phyloP scores from a whole-genome alignment of 1,284 basidiomycete species.

The Thecaphora thlaspeos region DNA sequence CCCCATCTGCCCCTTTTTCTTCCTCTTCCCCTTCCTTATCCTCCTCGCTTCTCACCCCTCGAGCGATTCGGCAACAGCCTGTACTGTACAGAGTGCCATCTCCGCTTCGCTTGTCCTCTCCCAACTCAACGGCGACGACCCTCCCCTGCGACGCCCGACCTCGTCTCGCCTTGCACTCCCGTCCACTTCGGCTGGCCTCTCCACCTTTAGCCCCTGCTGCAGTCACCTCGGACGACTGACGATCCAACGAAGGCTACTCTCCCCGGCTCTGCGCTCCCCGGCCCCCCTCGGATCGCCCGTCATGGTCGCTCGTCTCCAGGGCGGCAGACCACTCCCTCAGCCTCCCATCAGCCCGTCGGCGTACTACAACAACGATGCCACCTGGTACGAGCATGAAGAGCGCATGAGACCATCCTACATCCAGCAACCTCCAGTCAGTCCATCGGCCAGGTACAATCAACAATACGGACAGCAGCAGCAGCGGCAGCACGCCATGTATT shows the following conservation, averaged over 20 bases:
- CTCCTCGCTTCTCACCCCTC: not conserved
- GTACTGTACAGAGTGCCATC: not conserved
- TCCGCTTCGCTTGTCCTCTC: not conserved
- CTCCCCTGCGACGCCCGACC: too few species aligned
- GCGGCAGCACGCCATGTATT: conserved; percentile 5
- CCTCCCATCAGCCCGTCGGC: conserved; percentile 6
- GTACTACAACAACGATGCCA: conserved; percentile 21
- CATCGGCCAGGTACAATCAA: conserved; percentile 17
- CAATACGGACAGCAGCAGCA: conserved; percentile 17
- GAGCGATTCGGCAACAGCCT: too few species aligned
- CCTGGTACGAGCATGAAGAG: conserved; percentile 52
- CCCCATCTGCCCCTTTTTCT: not conserved
- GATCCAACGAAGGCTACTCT: too few species aligned
- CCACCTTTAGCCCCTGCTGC: too few species aligned
- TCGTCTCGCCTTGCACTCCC: too few species aligned
- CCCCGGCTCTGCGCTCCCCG: too few species aligned
- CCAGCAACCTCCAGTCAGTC: conserved; percentile 25
- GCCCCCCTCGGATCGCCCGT: not conserved
- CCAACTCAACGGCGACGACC: too few species aligned
- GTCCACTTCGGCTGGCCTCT: too few species aligned
- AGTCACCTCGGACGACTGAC: too few species aligned
- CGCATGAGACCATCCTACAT: conserved; percentile 50
- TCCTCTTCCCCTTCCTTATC: not conserved
- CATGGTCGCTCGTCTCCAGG: conserved; percentile 27
- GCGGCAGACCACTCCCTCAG: conserved; percentile 27